Percentiles rank a stretch among this genome's conserved stretches.
phyloP scores from a whole-genome alignment of 2,329 filamentous ascomycete species.

The Leptosphaerulina australis region DNA sequence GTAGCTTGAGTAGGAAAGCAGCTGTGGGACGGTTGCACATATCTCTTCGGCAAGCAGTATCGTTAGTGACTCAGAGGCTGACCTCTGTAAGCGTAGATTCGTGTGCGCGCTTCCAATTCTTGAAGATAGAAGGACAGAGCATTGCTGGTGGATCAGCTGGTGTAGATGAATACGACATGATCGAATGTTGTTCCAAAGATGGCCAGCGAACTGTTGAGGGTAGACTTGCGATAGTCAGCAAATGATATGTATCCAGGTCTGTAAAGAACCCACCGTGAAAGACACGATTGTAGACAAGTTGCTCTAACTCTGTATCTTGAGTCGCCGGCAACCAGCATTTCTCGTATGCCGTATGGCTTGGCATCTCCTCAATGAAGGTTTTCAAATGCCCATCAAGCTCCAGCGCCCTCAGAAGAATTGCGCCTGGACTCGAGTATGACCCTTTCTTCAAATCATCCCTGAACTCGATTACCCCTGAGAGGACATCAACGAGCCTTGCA shows the following conservation, averaged over 20 bases:
- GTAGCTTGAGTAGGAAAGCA: constrained; percentile 21
- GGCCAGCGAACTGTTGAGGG: constrained; percentile 27
- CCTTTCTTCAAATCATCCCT: constrained; percentile 16
- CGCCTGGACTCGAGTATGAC: neutral
- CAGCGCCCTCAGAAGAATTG: constrained; percentile 21
- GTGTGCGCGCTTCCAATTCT: neutral
- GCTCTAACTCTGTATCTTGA: constrained; percentile 7
- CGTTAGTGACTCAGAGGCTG: constrained; percentile 21
- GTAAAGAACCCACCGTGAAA: constrained; percentile 24
- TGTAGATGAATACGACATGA: constrained; percentile 33
- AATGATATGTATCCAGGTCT: neutral
- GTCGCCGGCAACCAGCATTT: constrained; percentile 11
- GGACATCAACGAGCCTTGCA: constrained; percentile 26
- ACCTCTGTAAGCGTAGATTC: constrained; percentile 10
- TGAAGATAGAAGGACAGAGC: constrained; percentile 8
- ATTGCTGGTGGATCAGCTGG: constrained; percentile 29
- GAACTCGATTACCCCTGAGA: constrained; percentile 27
- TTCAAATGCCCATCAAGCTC: constrained; percentile 24
- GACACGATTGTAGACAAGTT: constrained; percentile 27
- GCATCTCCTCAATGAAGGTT: constrained; percentile 25
- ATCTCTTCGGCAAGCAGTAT: constrained; percentile 28
- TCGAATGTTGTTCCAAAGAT: constrained; percentile 37
- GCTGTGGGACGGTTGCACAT: constrained; percentile 33
- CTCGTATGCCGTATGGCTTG: constrained; percentile 18
- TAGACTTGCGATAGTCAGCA: constrained; percentile 21